Evolutionary conservation across 768 basidiomycete genomes (phyloP).

Genomic region (Amanita pallidorosea): DNA sequence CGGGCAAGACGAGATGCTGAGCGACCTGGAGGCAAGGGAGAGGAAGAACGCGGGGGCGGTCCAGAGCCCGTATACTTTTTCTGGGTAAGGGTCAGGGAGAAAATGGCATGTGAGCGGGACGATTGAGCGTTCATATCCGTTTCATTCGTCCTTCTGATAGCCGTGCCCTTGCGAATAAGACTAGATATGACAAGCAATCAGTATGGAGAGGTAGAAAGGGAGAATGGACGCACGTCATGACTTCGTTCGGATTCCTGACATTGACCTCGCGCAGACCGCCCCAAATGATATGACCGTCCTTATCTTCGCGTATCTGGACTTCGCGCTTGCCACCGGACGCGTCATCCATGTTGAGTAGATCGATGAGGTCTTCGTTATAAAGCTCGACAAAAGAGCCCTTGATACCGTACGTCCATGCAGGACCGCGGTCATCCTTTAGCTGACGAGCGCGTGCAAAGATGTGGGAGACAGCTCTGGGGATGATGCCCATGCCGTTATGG

Average conservation of each 20-base stretch:
- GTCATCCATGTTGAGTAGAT: conserved; percentile 76
- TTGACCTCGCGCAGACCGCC: conserved; percentile 86
- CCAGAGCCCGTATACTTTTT: conserved; percentile 73
- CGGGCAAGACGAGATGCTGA: conserved; percentile 71
- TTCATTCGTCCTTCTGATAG: conserved; percentile 88
- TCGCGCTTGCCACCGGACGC: conserved; percentile 58
- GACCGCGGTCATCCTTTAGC: conserved; percentile 64
- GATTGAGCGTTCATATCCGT: conserved; percentile 99
- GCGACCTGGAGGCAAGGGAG: conserved; percentile 67
- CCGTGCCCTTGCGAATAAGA: conserved; percentile 80
- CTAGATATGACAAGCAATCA: conserved; percentile 26
- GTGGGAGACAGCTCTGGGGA: conserved; percentile 84
- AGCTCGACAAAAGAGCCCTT: conserved; percentile 96
- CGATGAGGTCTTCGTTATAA: conserved; percentile 98
- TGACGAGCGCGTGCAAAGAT: conserved; percentile 77
- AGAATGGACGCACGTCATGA: conserved; percentile 70
- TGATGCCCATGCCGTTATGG: conserved; percentile 84
- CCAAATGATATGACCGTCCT: conserved; percentile 96
- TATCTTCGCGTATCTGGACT: conserved; percentile 95
- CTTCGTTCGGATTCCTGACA: conserved; percentile 76
- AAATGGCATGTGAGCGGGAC: conserved; percentile 97
- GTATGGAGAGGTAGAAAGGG: conserved; percentile 3
- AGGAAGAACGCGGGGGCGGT: conserved; percentile 62
- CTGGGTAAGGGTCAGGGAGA: conserved; percentile 90
- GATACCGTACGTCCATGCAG: conserved; percentile 66